phyloP scores from a whole-genome alignment of 2,329 filamentous ascomycete genomes.

The Aureobasidium subglaciale region DNA sequence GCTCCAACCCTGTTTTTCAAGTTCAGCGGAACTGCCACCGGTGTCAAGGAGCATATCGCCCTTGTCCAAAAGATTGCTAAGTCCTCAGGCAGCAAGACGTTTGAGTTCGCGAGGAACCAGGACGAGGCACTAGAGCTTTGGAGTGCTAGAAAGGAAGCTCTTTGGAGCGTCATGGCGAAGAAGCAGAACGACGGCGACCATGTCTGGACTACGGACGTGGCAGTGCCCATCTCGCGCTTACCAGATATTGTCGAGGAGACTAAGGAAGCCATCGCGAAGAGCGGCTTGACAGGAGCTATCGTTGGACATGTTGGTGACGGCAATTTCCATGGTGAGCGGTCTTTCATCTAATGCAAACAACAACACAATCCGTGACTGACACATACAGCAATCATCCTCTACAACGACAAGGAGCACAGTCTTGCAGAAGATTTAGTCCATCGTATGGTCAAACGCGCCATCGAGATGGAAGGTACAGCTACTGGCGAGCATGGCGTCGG shows the following conservation, averaged over 20 bases:
- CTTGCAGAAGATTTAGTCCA: slow-evolving; percentile 67
- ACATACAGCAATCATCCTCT: slow-evolving; percentile 50
- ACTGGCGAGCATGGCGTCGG: slow-evolving; percentile 82
- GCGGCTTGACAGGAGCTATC: slow-evolving; percentile 59
- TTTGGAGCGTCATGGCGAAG: slow-evolving; percentile 66
- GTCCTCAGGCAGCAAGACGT: slow-evolving; percentile 54
- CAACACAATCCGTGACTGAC: neutral
- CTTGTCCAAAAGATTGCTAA: slow-evolving; percentile 58
- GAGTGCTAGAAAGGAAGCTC: slow-evolving; percentile 66
- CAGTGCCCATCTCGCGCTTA: slow-evolving; percentile 65
- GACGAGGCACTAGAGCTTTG: slow-evolving; percentile 64
- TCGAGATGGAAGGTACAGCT: slow-evolving; percentile 73
- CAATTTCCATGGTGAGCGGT: slow-evolving; percentile 58
- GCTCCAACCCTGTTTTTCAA: slow-evolving; percentile 68
- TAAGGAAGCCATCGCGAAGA: slow-evolving; percentile 56
- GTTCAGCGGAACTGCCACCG: slow-evolving; percentile 59
- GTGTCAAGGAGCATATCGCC: slow-evolving; percentile 71
- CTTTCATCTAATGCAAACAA: neutral
- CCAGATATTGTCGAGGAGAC: slow-evolving; percentile 73
- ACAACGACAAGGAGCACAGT: slow-evolving; percentile 59
- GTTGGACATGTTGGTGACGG: slow-evolving; percentile 69
- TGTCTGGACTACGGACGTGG: slow-evolving; percentile 76
- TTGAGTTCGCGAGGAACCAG: slow-evolving; percentile 60
- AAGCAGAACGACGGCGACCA: slow-evolving; percentile 52
- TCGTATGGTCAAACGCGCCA: slow-evolving; percentile 76